Percentiles rank a stretch among this genome's conserved stretches.
Conservation (phyloP, 2,329 filamentous ascomycete species). For the Fusarium sp. region DNA sequence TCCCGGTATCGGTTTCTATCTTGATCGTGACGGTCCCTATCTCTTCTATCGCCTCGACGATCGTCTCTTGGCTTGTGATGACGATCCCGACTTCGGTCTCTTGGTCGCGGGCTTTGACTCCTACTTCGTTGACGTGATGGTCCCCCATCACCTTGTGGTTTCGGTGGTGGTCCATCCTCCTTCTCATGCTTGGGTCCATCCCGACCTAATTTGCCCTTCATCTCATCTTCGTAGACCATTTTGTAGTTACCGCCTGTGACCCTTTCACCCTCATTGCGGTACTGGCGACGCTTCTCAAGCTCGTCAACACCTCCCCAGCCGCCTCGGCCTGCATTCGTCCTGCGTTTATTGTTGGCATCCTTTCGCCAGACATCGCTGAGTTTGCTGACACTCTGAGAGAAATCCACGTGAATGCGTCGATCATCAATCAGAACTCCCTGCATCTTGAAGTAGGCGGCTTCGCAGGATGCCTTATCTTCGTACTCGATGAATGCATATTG, state of each 20-base stretch:
- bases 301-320: slow-evolving; percentile 92
- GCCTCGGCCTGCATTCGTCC: slow-evolving; percentile 66
- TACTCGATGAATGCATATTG: slow-evolving; percentile 99
- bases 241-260: slow-evolving; percentile 67
- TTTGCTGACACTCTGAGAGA: slow-evolving; percentile 92
- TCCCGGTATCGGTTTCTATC: slow-evolving; percentile 47
- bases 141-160: slow-evolving; percentile 15
- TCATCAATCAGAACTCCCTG: slow-evolving; percentile 97
- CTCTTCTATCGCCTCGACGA: slow-evolving; percentile 43
- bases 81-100: slow-evolving; percentile 44
- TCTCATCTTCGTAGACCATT: slow-evolving; percentile 84
- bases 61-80: slow-evolving; percentile 44
- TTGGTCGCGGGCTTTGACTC: slow-evolving; percentile 33
- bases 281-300: slow-evolving; percentile 91
- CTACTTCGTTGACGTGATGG: slow-evolving; percentile 27
- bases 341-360: slow-evolving; percentile 83
- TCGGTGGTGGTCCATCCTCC: slow-evolving; percentile 26
- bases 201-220: slow-evolving; percentile 62
- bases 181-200: slow-evolving; percentile 48
- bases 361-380: slow-evolving; percentile 90
- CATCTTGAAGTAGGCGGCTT: slow-evolving; percentile 99
- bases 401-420: slow-evolving; percentile 97
- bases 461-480: slow-evolving; percentile 90
- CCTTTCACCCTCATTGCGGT: slow-evolving; percentile 73
- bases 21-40: slow-evolving; percentile 41